A percentile compares a stretch with the other conserved stretches of the same genome.
phyloP scores from a whole-genome alignment of 1,139 yeast genomes.

The Hansenula sp. region DNA sequence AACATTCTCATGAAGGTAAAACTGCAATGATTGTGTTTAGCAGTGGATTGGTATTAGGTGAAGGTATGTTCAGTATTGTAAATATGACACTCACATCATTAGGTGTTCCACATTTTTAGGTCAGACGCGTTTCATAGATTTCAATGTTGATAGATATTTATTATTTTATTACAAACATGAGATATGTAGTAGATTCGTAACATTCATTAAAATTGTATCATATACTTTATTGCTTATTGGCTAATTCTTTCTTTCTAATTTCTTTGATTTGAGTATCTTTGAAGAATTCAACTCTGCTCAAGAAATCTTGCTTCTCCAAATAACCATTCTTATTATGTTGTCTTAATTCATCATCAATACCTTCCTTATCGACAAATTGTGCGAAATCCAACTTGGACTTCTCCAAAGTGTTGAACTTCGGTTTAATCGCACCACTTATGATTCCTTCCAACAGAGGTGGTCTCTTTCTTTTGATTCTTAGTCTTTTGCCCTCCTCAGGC shows the following conservation, averaged over 20 bases:
- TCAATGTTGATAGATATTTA: neutral
- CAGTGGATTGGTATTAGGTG: slow-evolving; percentile 91
- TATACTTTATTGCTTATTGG: slow-evolving; percentile 13
- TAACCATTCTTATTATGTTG: slow-evolving; percentile 79
- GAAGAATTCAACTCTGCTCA: slow-evolving; percentile 68
- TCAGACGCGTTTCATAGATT: neutral
- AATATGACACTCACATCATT: slow-evolving; percentile 75
- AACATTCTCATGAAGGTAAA: slow-evolving; percentile 36
- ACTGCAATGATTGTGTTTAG: slow-evolving; percentile 82
- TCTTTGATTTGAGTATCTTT: slow-evolving; percentile 61
- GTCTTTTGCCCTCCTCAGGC: slow-evolving; percentile 19
- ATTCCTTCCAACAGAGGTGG: slow-evolving; percentile 75
- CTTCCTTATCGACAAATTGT: slow-evolving; percentile 82
- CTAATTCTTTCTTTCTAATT: slow-evolving; percentile 39
- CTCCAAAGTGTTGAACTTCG: slow-evolving; percentile 85
- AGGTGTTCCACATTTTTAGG: slow-evolving; percentile 42
- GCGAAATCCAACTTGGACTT: slow-evolving; percentile 96
- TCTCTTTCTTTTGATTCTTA: slow-evolving; percentile 51
- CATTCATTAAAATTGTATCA: neutral
- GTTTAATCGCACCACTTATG: slow-evolving; percentile 51
- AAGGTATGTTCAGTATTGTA: slow-evolving; percentile 81
- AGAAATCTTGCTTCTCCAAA: slow-evolving; percentile 86
- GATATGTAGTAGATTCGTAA: too few species aligned
- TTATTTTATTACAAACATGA: too few species aligned
- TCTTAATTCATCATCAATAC: slow-evolving; percentile 77